Evolutionary conservation across 768 basidiomycete genomes (phyloP), one percentile per base, ranked within the genome.

Genomic region (Boletus rubropictus): DNA sequence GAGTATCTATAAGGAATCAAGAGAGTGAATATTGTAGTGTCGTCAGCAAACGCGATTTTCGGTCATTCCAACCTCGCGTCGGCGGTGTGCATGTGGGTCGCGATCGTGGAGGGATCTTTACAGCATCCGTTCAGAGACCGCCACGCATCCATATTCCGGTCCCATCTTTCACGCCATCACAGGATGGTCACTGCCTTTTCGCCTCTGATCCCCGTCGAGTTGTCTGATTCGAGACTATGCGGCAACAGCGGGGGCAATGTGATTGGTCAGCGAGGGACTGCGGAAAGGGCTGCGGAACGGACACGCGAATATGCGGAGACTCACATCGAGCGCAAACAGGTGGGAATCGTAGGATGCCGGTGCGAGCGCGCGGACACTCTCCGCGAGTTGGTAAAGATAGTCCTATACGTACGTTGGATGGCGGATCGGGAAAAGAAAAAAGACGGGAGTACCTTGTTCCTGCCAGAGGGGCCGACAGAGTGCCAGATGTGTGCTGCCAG

Each of bases 401-500:
- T 95, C 92, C 90, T 93, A 7, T 41, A 18, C 15, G 14, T 15
- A 14, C 38, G 7, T 42, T 27, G 6, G 21, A 15, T 39, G 17
- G 24, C 4, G 1, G 21, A 27, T 18, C 14, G 3, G 2, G n/a
- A 14, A 14, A 21, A 15, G 15, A 17, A n/a, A 8, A 21, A 4
- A 10, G 14, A 17, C 12, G 4, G 3, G 6, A 22, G 22, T 34
- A 87, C 92, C 73, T 92, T 94, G 71, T 98, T 98, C 3, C 71
- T 78, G 1, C 94, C 94, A 0, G 93, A 96, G 0, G 93, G 92
- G 1, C 94, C 94, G 0, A 80, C 75, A 0, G 86, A 82, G 21
- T 67, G 64, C 77, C 82, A 85, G 41, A 98, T 95, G 4, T 72
- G 72, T 27, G 75, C 58, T 0, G 90, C 82, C 4, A 94, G 78